Evolutionary conservation across 345 rosid species (phyloP).

Genomic region (Eutrema japonicum): DNA sequence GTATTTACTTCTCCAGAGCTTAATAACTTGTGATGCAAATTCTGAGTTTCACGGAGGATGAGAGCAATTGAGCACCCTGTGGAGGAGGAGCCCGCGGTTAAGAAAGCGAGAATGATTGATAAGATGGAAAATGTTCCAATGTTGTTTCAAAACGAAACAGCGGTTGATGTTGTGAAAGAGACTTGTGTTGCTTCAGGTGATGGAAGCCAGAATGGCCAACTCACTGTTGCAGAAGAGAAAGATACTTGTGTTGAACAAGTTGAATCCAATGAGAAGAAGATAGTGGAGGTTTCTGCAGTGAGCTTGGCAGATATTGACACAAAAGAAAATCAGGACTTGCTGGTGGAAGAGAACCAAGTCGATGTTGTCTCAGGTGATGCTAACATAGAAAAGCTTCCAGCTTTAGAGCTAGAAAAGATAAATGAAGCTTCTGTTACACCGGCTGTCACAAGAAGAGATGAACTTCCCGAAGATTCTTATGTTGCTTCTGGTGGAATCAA

Average conservation of each 20-base stretch:
- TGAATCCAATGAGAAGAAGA: slow-evolving; percentile 4
- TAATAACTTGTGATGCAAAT: neutral
- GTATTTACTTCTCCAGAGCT: neutral
- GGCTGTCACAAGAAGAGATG: neutral
- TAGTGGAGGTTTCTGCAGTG: slow-evolving; percentile 3
- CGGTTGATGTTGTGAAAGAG: neutral
- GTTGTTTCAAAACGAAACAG: neutral
- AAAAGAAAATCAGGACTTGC: neutral
- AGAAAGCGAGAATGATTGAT: slow-evolving; percentile 24
- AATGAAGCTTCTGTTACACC: neutral
- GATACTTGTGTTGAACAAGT: neutral
- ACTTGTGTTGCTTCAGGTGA: slow-evolving; percentile 6
- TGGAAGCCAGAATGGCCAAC: neutral
- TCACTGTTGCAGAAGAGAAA: neutral
- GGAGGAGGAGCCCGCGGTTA: slow-evolving; percentile 25
- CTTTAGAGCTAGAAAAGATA: neutral
- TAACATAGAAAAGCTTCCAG: slow-evolving; percentile 6
- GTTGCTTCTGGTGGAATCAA: slow-evolving; percentile 8
- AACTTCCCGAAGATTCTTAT: neutral
- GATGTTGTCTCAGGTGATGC: slow-evolving; percentile 1
- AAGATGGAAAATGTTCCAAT: neutral
- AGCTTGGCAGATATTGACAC: slow-evolving; percentile 15
- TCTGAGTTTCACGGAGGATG: slow-evolving; percentile 29
- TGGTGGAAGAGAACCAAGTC: slow-evolving; percentile 13
- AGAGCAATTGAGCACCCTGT: slow-evolving; percentile 33